These are phyloP conservation scores for Sclerotiophoma versabilis DNA, from an alignment of 2,329 filamentous ascomycete genomes.

Conservation along the genomic window DNA sequence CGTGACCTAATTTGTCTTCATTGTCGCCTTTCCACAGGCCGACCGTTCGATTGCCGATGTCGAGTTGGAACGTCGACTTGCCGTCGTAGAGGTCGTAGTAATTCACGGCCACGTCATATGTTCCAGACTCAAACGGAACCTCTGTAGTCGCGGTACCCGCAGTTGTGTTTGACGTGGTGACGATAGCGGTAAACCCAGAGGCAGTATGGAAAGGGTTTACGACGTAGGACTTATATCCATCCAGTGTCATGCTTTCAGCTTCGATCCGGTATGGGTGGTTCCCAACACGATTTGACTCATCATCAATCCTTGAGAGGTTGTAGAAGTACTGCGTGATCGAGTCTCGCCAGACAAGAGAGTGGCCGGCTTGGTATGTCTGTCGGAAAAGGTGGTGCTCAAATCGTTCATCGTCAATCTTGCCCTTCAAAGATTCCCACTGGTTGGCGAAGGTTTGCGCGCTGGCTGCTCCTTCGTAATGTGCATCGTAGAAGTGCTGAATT, in stretches of 20 bases:
- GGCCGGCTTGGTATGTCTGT: conserved; percentile 71
- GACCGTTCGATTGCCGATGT: conserved; percentile 60
- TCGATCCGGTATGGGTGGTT: conserved; percentile 72
- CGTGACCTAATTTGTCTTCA: conserved; percentile 67
- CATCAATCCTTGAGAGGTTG: conserved; percentile 67
- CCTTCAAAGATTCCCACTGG: conserved; percentile 63
- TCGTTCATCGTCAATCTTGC: conserved; percentile 66
- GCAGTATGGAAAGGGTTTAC: conserved; percentile 68
- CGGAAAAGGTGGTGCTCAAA: conserved; percentile 66
- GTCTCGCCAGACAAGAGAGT: conserved; percentile 74
- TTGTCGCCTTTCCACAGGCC: conserved; percentile 67
- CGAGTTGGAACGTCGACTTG: conserved; percentile 62
- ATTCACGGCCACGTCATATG: conserved; percentile 70
- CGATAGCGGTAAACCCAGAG: conserved; percentile 62
- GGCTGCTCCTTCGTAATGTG: conserved; percentile 66
- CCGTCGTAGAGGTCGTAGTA: conserved; percentile 71
- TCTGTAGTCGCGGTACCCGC: conserved; percentile 57
- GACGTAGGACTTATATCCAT: conserved; percentile 62
- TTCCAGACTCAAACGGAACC: conserved; percentile 59
- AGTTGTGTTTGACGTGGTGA: conserved; percentile 62
- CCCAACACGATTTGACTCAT: conserved; percentile 63
- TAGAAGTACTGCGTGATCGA: conserved; percentile 70
- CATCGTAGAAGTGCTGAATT: conserved; percentile 71
- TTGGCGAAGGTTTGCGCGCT: conserved; percentile 65
- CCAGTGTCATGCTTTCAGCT: conserved; percentile 69